These are phyloP conservation scores for Trichosanthes truncata DNA, from an alignment of 306 rosid genomes.

Conservation along the genomic window DNA sequence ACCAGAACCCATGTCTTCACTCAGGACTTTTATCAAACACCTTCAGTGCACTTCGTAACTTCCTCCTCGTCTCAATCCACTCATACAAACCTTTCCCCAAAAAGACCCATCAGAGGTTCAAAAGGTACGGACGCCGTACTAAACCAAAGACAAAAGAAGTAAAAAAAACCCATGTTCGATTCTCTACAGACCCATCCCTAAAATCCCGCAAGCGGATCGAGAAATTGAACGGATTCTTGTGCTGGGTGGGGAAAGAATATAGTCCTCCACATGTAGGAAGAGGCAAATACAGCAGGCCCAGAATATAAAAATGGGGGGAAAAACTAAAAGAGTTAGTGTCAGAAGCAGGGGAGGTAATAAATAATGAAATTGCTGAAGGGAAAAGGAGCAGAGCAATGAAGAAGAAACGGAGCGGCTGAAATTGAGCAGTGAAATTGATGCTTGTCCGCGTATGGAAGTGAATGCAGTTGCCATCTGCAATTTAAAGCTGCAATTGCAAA, in stretches of 20 bases:
- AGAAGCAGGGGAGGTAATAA: constrained; percentile 19
- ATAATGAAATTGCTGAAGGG: background rate
- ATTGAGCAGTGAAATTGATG: constrained; percentile 23
- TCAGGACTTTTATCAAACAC: constrained; percentile 9
- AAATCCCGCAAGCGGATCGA: constrained; percentile 33
- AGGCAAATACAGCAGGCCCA: constrained; percentile 39
- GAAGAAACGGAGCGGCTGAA: constrained; percentile 16
- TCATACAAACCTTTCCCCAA: background rate
- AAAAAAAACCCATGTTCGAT: constrained; percentile 20
- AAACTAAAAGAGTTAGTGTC: constrained; percentile 28
- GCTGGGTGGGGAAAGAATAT: constrained; percentile 51
- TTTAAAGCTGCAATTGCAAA: constrained; percentile 28
- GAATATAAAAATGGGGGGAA: constrained; percentile 17
- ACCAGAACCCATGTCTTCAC: constrained; percentile 71
- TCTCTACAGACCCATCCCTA: constrained; percentile 42
- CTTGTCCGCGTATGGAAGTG: constrained; percentile 36
- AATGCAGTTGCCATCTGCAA: constrained; percentile 13
- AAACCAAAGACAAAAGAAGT: constrained; percentile 8
- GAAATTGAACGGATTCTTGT: constrained; percentile 31
- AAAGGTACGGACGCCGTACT: constrained; percentile 1
- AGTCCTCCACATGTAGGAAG: constrained; percentile 37
- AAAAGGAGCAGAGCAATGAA: constrained; percentile 15
- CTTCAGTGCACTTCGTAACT: background rate
- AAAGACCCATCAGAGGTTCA: background rate
- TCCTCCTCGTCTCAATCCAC: background rate